Base-by-base conservation (phyloP, 2,329 filamentous ascomycete genomes). In the Colletotrichum tanaceti region DNA sequence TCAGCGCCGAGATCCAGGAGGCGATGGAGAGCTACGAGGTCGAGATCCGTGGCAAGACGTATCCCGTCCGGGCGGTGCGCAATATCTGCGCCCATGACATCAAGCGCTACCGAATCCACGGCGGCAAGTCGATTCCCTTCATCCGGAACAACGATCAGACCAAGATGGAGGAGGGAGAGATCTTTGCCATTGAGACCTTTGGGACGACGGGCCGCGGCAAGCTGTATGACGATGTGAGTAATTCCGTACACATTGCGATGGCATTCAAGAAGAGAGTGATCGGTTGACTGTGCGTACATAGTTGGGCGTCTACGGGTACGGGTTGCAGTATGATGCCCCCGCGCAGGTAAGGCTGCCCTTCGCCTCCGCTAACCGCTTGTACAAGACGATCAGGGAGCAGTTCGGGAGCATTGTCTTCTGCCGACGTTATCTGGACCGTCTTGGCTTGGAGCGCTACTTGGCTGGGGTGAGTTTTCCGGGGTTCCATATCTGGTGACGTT, bases 121-220 rank as follows among this genome's bases (percentile, higher is more conserved):
- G 94, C 66, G 92, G 89, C 74, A 98, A 98, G 86, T 94, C 92
- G 73, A 93, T 98, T 59, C 95, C 94, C 0, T 97, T 98, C 75
- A 93, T 98, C 72, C 97, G 97, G 84, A 91, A 89, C 71, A 88
- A 88, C 71, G 93, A 97, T 76, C 89, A 91, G 78, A 97, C 93
- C 60, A 97, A 97, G 86, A 98, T 98, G 95, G 94, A 98, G 82
- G 95, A 98, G 81, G 94, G 94, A 49, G 94, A 98, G 77, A 90
- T 94, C 20, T 98, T 97, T 79, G 94, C 94, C 72, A 97, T 98
- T 74, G 94, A 98, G 83, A 98, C 94, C 0, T 98, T 98, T 79
- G 95, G 94, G 70, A 96, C 91, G 78, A 98, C 94, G 24, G 95
- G 94, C 72, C 94, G 93, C 77, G 94, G 94, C 72, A 92, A 93